A percentile compares a stretch with the other conserved stretches of the same genome.
phyloP scores from a whole-genome alignment of 768 basidiomycete genomes.

The Agaricus blazei region DNA sequence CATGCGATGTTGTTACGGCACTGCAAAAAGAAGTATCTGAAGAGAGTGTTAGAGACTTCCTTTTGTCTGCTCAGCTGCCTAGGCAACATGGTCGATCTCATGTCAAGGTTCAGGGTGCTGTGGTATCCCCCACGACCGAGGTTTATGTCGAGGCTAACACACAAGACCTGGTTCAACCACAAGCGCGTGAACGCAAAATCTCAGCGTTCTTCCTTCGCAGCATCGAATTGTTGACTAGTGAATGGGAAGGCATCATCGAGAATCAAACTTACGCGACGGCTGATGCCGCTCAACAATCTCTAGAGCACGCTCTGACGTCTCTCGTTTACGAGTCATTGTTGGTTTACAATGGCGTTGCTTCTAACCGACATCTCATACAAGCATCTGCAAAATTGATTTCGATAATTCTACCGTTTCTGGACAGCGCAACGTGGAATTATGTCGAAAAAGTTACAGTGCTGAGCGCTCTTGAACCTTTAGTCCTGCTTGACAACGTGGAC shows the following conservation, averaged over 20 bases:
- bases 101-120: not conserved
- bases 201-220: slow-evolving; percentile 60
- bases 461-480: slow-evolving; percentile 60
- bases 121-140: not conserved
- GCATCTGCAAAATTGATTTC: slow-evolving; percentile 48
- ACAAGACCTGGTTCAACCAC: slow-evolving; percentile 38
- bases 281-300: slow-evolving; percentile 56
- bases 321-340: slow-evolving; percentile 69
- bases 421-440: slow-evolving; percentile 46
- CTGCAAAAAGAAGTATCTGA: slow-evolving; percentile 55
- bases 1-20: slow-evolving; percentile 58
- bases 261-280: slow-evolving; percentile 40
- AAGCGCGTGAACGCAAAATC: slow-evolving; percentile 55
- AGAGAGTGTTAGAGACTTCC: slow-evolving; percentile 60
- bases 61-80: slow-evolving; percentile 63
- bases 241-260: slow-evolving; percentile 38
- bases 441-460: slow-evolving; percentile 64
- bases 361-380: slow-evolving; percentile 60
- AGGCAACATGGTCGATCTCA: slow-evolving; percentile 17
- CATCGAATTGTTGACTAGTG: slow-evolving; percentile 43
- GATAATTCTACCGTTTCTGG: slow-evolving; percentile 31
- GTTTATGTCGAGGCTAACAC: slow-evolving; percentile 3
- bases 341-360: slow-evolving; percentile 54
- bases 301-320: slow-evolving; percentile 67
- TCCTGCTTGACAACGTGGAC: slow-evolving; percentile 22